phyloP scores from a whole-genome alignment of 2,329 filamentous ascomycete genomes.

The Diaporthe amygdali region DNA sequence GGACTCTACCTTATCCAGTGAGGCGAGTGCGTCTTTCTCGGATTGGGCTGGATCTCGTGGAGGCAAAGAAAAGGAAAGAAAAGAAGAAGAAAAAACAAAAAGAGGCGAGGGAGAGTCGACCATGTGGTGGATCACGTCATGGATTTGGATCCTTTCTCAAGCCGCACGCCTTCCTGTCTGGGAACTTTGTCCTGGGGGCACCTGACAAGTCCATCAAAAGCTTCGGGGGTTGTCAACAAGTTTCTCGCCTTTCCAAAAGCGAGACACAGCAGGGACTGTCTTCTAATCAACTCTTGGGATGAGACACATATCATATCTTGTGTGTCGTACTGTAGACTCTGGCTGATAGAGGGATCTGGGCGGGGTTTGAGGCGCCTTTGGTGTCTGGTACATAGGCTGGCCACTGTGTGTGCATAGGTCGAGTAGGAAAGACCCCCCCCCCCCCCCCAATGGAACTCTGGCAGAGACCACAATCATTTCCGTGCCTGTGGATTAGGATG shows the following conservation, averaged over 20 bases:
- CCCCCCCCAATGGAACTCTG: not conserved
- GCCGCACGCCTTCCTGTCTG: not conserved
- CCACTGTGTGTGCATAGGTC: not conserved
- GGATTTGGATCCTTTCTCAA: not conserved
- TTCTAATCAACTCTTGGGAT: not conserved
- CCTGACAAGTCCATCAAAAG: not conserved
- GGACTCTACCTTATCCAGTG: not conserved
- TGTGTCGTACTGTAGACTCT: not conserved
- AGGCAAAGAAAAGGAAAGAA: not conserved
- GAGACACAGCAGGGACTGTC: not conserved
- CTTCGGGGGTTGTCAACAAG: too few relatives aligned
- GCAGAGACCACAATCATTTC: not conserved
- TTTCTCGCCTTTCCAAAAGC: not conserved
- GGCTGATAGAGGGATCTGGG: not conserved
- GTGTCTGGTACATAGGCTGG: not conserved
- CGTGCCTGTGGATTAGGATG: not conserved
- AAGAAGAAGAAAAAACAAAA: not conserved
- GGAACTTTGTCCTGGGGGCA: not conserved
- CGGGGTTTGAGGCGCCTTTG: not conserved
- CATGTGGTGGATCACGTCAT: not conserved
- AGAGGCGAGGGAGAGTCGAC: conserved; percentile 14
- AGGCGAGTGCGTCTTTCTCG: not conserved
- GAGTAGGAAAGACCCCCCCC: not conserved
- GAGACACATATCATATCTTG: not conserved
- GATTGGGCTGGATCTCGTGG: too few relatives aligned